These are phyloP conservation scores for Phylloporus sp. DNA, from an alignment of 768 basidiomycete species.

Conservation along the genomic window DNA sequence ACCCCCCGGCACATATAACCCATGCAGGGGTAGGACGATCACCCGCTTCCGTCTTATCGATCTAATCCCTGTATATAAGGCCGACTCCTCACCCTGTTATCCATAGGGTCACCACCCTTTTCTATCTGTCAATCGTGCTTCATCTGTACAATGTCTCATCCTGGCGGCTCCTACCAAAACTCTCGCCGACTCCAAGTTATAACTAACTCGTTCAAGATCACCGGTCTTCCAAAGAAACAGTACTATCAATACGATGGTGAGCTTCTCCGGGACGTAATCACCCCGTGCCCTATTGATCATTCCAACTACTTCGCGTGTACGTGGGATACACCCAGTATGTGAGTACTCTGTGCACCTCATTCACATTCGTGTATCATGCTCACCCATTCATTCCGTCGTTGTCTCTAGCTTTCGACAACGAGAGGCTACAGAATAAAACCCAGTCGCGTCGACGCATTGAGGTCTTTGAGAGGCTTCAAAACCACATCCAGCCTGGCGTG, in stretches of 20 bases:
- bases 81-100: not conserved
- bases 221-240: conserved; percentile 18
- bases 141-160: conserved; percentile 22
- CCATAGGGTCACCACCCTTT: not conserved
- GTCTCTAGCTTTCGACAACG: conserved; percentile 18
- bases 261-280: conserved; percentile 1
- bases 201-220: conserved; percentile 34
- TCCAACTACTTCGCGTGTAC: conserved; percentile 6
- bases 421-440: not conserved
- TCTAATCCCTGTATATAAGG: conserved; percentile 14
- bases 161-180: conserved; percentile 13
- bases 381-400: not conserved
- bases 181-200: conserved; percentile 21
- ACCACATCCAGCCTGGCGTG: conserved; percentile 25
- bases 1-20: not conserved
- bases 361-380: not conserved
- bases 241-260: conserved; percentile 35
- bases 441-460: conserved; percentile 27
- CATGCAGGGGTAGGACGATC: conserved; percentile 1
- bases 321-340: conserved; percentile 21
- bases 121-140: not conserved
- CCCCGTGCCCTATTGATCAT: conserved; percentile 1
- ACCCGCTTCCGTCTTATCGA: conserved; percentile 23
- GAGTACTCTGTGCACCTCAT: conserved; percentile 7
- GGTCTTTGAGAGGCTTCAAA: conserved; percentile 36